These are phyloP conservation scores for Bryoerythrophyllum caledonicum DNA, from an alignment of 225 moss, liverwort and hornwort species.

Conservation along the genomic window DNA sequence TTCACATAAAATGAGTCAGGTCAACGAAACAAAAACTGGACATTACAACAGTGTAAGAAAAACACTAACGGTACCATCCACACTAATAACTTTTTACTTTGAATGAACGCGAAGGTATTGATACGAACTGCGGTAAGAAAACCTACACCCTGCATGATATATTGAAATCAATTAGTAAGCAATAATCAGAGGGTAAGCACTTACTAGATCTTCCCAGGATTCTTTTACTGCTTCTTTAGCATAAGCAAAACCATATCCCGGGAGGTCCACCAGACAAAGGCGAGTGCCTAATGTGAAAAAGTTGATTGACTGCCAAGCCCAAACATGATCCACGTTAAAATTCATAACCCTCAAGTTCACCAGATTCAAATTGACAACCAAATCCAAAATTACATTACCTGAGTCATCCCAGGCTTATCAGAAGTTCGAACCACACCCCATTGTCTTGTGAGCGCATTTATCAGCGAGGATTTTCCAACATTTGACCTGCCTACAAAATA, in stretches of 20 bases:
- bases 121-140: no score
- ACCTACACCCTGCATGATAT: no score
- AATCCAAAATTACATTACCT: constrained; percentile 39
- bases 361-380: constrained; percentile 1
- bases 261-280: constrained; percentile 85
- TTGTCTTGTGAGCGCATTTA: constrained; percentile 88
- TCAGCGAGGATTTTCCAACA: constrained; percentile 94
- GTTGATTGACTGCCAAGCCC: constrained; percentile 69
- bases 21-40: constrained; percentile 6
- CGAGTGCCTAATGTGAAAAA: constrained; percentile 85
- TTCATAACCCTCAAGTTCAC: neutral
- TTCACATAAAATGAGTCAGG: constrained; percentile 11
- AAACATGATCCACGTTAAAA: constrained; percentile 15
- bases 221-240: constrained; percentile 79
- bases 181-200: constrained; percentile 27
- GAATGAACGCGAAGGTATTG: no score
- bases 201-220: constrained; percentile 92
- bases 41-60: neutral
- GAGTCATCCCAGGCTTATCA: constrained; percentile 93
- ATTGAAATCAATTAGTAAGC: no score
- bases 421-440: constrained; percentile 93
- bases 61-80: neutral
- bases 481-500: constrained; percentile 79
- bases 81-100: no score
- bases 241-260: constrained; percentile 96